Conservation (phyloP, 495 filamentous ascomycete species). For the Talaromyces adpressus region DNA sequence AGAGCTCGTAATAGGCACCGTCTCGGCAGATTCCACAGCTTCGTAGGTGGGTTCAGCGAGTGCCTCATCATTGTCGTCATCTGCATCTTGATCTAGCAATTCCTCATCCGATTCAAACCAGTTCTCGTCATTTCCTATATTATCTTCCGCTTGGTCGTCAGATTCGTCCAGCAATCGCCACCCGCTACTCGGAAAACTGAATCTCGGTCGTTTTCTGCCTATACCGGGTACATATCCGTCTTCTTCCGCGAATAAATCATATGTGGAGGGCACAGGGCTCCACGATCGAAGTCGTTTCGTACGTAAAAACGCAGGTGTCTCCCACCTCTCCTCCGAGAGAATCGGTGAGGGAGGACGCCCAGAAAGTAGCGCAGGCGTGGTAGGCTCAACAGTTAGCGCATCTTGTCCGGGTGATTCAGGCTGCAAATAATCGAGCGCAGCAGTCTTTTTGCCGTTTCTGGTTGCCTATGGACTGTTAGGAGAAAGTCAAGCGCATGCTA, state of each 20-base stretch:
- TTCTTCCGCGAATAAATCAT: constrained; percentile 66
- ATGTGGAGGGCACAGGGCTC: constrained; percentile 47
- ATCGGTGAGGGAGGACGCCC: background rate
- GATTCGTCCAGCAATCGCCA: constrained; percentile 69
- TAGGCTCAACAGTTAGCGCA: constrained; percentile 18
- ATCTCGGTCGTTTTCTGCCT: constrained; percentile 65
- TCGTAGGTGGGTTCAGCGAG: background rate
- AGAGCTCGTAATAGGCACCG: background rate
- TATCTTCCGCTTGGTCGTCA: constrained; percentile 52
- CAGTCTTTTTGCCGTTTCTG: constrained; percentile 1
- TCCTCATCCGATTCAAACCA: constrained; percentile 2
- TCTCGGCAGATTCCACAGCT: background rate
- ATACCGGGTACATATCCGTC: constrained; percentile 55
- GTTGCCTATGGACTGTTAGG: background rate
- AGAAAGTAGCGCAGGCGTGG: background rate
- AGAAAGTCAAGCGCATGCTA: background rate
- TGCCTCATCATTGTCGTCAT: background rate
- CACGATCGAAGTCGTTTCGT: constrained; percentile 54
- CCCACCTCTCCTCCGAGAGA: constrained; percentile 28
- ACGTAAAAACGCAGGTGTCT: constrained; percentile 73
- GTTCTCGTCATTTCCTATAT: constrained; percentile 7
- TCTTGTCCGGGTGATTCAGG: background rate
- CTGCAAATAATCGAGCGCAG: background rate
- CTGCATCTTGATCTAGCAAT: background rate
- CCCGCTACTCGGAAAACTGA: constrained; percentile 55